Conservation (phyloP, 495 filamentous ascomycete species). For the Xylaria sp. region DNA sequence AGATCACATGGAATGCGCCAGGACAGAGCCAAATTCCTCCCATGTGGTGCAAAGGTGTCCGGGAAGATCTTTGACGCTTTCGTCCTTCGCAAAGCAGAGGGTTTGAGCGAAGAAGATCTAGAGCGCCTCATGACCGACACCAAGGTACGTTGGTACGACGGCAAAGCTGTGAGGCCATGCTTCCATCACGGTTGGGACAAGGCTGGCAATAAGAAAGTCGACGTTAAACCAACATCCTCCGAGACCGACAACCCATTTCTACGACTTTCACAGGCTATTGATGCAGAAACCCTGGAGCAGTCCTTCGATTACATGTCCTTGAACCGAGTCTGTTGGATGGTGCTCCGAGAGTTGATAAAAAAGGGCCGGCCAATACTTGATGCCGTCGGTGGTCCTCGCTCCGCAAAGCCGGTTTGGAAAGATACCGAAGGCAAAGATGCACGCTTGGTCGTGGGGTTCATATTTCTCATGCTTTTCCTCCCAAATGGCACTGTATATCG, state of each 20-base stretch:
- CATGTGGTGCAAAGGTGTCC: not conserved
- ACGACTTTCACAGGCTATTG: constrained; percentile 11
- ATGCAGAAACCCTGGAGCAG: not conserved
- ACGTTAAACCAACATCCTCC: not conserved
- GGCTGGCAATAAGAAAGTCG: constrained; percentile 3
- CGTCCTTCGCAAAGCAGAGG: not conserved
- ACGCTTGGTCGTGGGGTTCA: not conserved
- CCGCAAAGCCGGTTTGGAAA: constrained; percentile 6
- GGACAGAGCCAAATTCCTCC: not conserved
- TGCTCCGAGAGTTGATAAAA: constrained; percentile 13
- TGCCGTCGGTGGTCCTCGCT: not conserved
- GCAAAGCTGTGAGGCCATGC: constrained; percentile 12
- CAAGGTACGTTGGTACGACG: constrained; percentile 7
- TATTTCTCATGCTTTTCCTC: not conserved
- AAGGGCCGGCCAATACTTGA: constrained; percentile 15
- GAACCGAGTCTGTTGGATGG: constrained; percentile 21
- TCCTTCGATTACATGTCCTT: constrained; percentile 23
- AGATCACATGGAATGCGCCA: not conserved
- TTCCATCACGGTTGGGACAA: constrained; percentile 15
- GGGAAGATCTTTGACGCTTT: not conserved
- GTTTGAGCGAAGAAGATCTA: constrained; percentile 1
- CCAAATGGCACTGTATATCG: not conserved
- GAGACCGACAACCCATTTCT: not conserved
- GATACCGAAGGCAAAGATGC: not conserved
- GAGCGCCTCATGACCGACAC: constrained; percentile 1